Conservation (phyloP, 2,329 filamentous ascomycete genomes). For the Ceratocystis colombiana region DNA sequence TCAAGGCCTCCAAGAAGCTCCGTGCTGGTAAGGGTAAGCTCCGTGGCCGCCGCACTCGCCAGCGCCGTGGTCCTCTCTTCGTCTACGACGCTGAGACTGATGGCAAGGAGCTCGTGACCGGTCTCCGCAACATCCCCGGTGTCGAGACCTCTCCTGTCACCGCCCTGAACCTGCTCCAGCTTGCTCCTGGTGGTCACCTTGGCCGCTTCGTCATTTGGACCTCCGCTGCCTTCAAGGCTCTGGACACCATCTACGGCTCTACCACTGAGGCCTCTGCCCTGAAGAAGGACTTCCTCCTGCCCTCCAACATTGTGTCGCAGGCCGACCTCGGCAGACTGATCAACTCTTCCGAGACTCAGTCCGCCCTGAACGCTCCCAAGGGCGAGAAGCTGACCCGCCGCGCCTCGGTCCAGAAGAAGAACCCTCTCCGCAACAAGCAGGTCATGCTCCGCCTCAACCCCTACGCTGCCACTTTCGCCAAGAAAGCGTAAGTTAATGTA, state of each 20-base stretch:
- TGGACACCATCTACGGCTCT: slow-evolving; percentile 93
- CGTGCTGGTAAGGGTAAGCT: slow-evolving; percentile 99
- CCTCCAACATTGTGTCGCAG: slow-evolving; percentile 84
- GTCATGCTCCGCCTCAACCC: slow-evolving; percentile 97
- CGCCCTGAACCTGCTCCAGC: slow-evolving; percentile 95
- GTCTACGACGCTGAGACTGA: slow-evolving; percentile 95
- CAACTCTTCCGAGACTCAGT: slow-evolving; percentile 98
- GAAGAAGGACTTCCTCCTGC: slow-evolving; percentile 99
- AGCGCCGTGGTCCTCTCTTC: slow-evolving; percentile 94
- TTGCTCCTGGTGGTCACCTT: slow-evolving; percentile 96
- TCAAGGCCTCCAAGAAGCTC: slow-evolving; percentile 91
- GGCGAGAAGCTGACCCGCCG: slow-evolving; percentile 86
- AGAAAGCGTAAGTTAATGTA: slow-evolving; percentile 37
- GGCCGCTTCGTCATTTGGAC: slow-evolving; percentile 99
- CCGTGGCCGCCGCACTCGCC: slow-evolving; percentile 88
- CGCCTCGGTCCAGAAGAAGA: slow-evolving; percentile 95
- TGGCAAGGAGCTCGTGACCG: slow-evolving; percentile 83
- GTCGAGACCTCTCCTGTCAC: slow-evolving; percentile 93
- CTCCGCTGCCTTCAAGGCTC: slow-evolving; percentile 88
- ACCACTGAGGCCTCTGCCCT: slow-evolving; percentile 79
- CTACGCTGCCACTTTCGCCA: slow-evolving; percentile 82
- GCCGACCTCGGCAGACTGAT: slow-evolving; percentile 94
- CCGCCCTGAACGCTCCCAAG: slow-evolving; percentile 83
- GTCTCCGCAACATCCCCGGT: slow-evolving; percentile 98
- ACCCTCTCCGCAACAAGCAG: slow-evolving; percentile 98